These are phyloP conservation scores for Erythrophleum fordii DNA, from an alignment of 306 rosid species.

Conservation along the genomic window DNA sequence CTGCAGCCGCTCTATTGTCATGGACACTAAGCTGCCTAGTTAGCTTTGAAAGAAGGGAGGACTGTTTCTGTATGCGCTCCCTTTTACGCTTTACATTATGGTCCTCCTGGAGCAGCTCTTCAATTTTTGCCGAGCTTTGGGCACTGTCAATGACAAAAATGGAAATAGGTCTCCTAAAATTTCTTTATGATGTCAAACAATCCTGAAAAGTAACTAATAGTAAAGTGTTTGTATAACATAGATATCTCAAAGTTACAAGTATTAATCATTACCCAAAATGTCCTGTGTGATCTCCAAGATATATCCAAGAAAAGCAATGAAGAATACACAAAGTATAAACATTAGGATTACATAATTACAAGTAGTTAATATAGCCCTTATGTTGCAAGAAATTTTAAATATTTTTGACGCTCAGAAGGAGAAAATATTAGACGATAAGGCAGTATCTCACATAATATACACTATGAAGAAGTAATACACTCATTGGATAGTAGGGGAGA, in stretches of 20 bases:
- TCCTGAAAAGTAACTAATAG: conserved; percentile 7
- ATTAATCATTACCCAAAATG: background rate
- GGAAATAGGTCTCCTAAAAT: conserved; percentile 1
- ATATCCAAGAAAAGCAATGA: conserved; percentile 29
- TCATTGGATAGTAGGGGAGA: conserved; percentile 14
- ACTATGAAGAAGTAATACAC: conserved; percentile 29
- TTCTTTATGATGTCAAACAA: conserved; percentile 21
- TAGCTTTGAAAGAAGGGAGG: conserved; percentile 60
- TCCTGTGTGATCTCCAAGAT: conserved; percentile 3
- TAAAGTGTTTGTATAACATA: conserved; percentile 9
- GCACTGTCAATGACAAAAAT: conserved; percentile 48
- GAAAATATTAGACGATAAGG: conserved; percentile 4
- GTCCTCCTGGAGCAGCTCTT: conserved; percentile 61
- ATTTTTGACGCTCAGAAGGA: conserved; percentile 20
- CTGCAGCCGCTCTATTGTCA: conserved; percentile 57
- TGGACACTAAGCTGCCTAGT: conserved; percentile 60
- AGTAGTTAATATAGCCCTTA: background rate
- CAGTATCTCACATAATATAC: background rate
- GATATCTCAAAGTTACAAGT: conserved; percentile 22
- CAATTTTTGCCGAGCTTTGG: conserved; percentile 59
- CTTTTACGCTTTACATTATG: conserved; percentile 52
- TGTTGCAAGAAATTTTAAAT: conserved; percentile 23
- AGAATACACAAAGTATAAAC: conserved; percentile 13
- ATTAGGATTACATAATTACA: conserved; percentile 8
- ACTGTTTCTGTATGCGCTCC: conserved; percentile 61